Evolutionary conservation across 352 stramenopile species (phyloP), one percentile per base, ranked within the genome.

Genomic region (Globisporangium nodosum): DNA sequence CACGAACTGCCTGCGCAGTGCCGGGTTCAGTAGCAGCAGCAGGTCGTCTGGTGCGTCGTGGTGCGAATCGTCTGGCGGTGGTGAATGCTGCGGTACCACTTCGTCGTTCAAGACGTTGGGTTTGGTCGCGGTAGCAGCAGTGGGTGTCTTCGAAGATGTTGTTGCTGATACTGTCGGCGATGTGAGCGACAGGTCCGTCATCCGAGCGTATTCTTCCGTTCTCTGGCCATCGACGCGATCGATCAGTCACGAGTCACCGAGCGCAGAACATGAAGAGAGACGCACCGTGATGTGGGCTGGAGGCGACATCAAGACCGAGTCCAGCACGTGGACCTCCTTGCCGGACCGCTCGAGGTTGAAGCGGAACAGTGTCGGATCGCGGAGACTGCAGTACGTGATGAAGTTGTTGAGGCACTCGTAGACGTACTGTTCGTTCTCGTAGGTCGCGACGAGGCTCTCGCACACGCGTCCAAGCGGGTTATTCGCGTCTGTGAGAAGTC

Each of bases 401-500:
- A 89, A 85, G 58, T 79, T 87, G 58, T 54, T 67, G 21, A 91
- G 71, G 42, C 69, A 87, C 53, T 87, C 71, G 49, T 89, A 87
- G 1, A 91, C 81, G 52, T 86, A 68, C 65, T 87, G 78, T 46
- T 89, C 77, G 51, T 88, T 89, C 50, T 79, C 74, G 42, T 84
- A 91, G 3, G 71, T 80, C n/a, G 79, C 68, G 35, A 91, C 67
- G 21, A 91, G 71, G 3, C 46, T 67, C 49, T 85, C 81, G 51
- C 81, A 89, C 18, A 87, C 68, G n/a, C 65, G 71, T 1, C 65
- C 69, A 15, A 91, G 76, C 20, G 66, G 72, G 37, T 81, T 68
- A 12, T 78, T 71, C 1, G 59, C 40, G 18, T 71, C 64, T 0
- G 74, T 85, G 40, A 91, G 78, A 18, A 87, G 63, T 20, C 87